phyloP scores from a whole-genome alignment of 441 rosid genomes.

The Mallotus japonicus region DNA sequence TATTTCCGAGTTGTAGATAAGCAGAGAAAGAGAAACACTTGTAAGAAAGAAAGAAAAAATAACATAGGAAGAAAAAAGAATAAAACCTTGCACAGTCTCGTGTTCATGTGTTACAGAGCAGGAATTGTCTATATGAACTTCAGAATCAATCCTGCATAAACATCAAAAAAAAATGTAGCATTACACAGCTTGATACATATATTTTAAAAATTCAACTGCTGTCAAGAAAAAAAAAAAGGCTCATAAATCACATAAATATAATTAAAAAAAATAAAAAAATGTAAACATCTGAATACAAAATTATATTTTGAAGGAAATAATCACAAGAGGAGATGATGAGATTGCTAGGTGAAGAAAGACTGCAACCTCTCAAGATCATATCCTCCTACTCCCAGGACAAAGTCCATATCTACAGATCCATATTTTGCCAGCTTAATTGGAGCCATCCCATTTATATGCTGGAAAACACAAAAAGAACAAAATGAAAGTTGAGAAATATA shows the following conservation, averaged over 20 bases:
- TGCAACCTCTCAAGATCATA: constrained; percentile 69
- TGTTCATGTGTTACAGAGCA: constrained; percentile 34
- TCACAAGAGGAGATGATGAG: neutral
- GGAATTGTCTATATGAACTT: constrained; percentile 41
- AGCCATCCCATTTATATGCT: constrained; percentile 67
- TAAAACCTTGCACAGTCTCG: constrained; percentile 39
- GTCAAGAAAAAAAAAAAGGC: neutral
- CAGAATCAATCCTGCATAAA: constrained; percentile 55
- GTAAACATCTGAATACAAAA: neutral
- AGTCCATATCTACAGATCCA: constrained; percentile 69
- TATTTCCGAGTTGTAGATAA: neutral
- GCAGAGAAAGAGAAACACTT: neutral
- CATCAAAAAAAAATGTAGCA: constrained; percentile 19
- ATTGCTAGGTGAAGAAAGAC: constrained; percentile 15
- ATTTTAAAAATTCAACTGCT: neutral
- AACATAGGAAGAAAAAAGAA: constrained; percentile 4
- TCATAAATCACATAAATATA: neutral
- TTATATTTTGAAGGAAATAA: neutral
- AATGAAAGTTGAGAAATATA: neutral
- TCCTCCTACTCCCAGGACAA: constrained; percentile 74
- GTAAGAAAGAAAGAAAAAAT: neutral
- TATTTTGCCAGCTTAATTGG: constrained; percentile 52
- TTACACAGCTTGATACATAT: neutral
- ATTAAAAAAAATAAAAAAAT: neutral
- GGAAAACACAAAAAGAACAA: constrained; percentile 17